Evolutionary conservation across 495 filamentous ascomycete species (phyloP), one percentile per base, ranked within the genome.

Genomic region (Tuber brumale): DNA sequence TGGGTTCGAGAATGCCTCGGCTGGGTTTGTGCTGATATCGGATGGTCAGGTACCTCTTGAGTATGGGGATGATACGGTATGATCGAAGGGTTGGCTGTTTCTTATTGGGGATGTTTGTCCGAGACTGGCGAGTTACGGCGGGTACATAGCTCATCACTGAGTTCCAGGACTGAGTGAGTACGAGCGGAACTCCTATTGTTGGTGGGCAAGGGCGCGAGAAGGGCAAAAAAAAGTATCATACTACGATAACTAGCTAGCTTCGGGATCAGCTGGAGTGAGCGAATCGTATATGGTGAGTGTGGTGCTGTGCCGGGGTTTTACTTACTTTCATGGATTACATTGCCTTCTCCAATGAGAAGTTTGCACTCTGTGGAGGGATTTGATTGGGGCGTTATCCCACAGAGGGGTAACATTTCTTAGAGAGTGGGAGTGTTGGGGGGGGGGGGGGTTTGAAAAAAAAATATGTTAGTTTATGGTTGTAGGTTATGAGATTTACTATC

Each of bases 341-440:
- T 66, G 57, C 19, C 57, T 66, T 31, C 57, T 66, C 57, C 57
- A 66, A 66, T 66, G 57, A 66, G 57, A 35, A 35, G 27, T 66
- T 35, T 35, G 57, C 57, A 19, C 27, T 5, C 14, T 66, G 57
- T 66, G 57, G 57, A 66, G 57, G 14, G 27, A 66, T 66, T 66
- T 66, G 27, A 66, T 66, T 66, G 57, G 57, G 14, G 27, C 57
- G 27, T 31, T 35, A 35, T 66, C 57, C 19, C 57, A 19, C 2
- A 35, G 57, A 31, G n/a, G 27, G 27, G 8, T 66, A 19, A 66
- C 57, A 12, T 7, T 66, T 35, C 57, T 66, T 35, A 16, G 57
- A 31, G 57, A 66, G 27, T 31, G 27, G 16, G 57, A 66, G 57
- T 19, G 57, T 35, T 66, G 57, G 37, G 5, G 37, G 3, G 37